phyloP scores from a whole-genome alignment of 805 yeast genomes.

The Yarrowia keelungensis region DNA sequence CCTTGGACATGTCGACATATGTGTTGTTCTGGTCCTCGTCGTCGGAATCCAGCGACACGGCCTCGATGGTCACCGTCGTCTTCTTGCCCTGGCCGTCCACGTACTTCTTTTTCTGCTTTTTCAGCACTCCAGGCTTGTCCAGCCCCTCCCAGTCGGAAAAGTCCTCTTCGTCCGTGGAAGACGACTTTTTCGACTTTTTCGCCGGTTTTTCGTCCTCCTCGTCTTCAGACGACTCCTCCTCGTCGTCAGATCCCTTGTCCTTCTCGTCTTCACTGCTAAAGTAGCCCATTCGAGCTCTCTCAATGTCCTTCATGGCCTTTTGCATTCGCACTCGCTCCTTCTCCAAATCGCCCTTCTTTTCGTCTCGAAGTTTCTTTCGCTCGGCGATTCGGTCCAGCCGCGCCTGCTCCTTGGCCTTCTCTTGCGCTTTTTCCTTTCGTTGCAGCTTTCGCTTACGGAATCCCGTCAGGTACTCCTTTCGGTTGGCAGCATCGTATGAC shows the following conservation, averaged over 20 bases:
- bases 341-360: slow-evolving; percentile 68
- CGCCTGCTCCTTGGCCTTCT: slow-evolving; percentile 76
- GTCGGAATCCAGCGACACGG: slow-evolving; percentile 58
- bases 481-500: slow-evolving; percentile 76
- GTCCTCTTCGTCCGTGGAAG: slow-evolving; percentile 49
- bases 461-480: slow-evolving; percentile 88
- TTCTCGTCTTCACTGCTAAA: slow-evolving; percentile 45
- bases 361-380: slow-evolving; percentile 72
- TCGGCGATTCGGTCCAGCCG: slow-evolving; percentile 76
- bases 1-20: slow-evolving; percentile 70
- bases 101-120: slow-evolving; percentile 55
- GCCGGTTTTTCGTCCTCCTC: not conserved
- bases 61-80: slow-evolving; percentile 65
- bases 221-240: slow-evolving; percentile 20
- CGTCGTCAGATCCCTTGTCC: slow-evolving; percentile 45
- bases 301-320: slow-evolving; percentile 54
- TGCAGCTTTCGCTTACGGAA: slow-evolving; percentile 92
- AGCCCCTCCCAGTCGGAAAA: slow-evolving; percentile 54
- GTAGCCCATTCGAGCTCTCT: slow-evolving; percentile 41
- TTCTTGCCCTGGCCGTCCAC: slow-evolving; percentile 52
- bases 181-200: not conserved
- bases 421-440: slow-evolving; percentile 85
- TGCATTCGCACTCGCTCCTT: slow-evolving; percentile 67
- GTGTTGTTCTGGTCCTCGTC: slow-evolving; percentile 56
- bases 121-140: slow-evolving; percentile 55